These are phyloP conservation scores for Umbellularia californica DNA, from an alignment of 164 flowering plant genomes.

Conservation along the genomic window DNA sequence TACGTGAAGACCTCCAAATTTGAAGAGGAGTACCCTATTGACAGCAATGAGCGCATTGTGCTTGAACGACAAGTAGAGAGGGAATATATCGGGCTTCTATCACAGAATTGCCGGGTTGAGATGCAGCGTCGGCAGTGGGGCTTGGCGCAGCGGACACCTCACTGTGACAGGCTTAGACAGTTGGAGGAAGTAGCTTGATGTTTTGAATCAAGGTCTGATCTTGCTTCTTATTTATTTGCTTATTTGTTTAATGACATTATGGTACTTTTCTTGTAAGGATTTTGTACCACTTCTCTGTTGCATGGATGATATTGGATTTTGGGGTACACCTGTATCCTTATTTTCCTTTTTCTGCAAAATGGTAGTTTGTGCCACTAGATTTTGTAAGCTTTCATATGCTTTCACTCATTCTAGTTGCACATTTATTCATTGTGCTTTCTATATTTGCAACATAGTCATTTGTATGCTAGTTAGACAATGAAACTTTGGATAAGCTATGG, in stretches of 20 bases:
- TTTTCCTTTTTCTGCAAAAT: too few relatives aligned
- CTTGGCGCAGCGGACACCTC: conserved; percentile 46
- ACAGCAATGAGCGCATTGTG: conserved; percentile 33
- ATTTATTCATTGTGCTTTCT: too few relatives aligned
- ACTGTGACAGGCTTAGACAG: conserved; percentile 64
- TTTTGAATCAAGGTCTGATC: conserved; percentile 21
- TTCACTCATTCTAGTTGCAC: too few relatives aligned
- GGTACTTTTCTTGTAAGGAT: background rate
- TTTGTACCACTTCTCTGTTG: background rate
- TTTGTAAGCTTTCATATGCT: too few relatives aligned
- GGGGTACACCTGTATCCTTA: too few relatives aligned
- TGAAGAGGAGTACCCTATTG: conserved; percentile 62
- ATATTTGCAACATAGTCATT: too few relatives aligned
- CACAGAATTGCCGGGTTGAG: conserved; percentile 70
- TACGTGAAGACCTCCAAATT: conserved; percentile 61
- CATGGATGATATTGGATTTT: too few relatives aligned
- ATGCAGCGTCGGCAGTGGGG: conserved; percentile 81
- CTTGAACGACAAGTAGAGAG: conserved; percentile 54
- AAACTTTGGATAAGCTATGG: too few relatives aligned
- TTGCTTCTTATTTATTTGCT: background rate
- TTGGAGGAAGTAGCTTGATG: conserved; percentile 41
- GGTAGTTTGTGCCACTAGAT: too few relatives aligned
- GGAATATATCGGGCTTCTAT: conserved; percentile 46
- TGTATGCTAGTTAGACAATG: too few relatives aligned
- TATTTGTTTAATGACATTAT: background rate